Conservation (phyloP, 768 basidiomycete genomes). For the Cantharellus cinnabarinus region DNA sequence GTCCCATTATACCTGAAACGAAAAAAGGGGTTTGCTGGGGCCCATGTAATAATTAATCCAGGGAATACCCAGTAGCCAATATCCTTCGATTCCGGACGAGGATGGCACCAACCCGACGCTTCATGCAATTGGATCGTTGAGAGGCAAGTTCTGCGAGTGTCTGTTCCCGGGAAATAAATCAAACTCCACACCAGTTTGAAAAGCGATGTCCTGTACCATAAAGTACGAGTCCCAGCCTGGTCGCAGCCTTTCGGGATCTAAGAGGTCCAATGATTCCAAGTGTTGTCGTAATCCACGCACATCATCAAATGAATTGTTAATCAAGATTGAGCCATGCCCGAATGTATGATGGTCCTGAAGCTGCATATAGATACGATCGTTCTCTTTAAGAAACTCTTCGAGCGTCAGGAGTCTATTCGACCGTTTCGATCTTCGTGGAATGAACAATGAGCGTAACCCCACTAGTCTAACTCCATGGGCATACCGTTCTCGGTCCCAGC, state of each 20-base stretch:
- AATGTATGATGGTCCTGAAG: too few species aligned
- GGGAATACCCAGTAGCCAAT: conserved; percentile 47
- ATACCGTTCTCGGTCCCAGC: conserved; percentile 32
- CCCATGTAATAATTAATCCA: neutral
- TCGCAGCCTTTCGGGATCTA: conserved; percentile 53
- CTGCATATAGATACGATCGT: conserved; percentile 43
- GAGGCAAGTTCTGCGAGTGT: conserved; percentile 81
- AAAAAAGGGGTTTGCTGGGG: neutral
- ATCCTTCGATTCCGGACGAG: conserved; percentile 59
- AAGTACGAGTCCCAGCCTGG: conserved; percentile 95
- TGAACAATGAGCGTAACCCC: neutral
- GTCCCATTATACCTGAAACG: conserved; percentile 77
- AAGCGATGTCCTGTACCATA: conserved; percentile 38
- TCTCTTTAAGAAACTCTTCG: conserved; percentile 49
- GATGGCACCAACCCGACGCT: conserved; percentile 85
- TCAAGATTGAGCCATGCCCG: conserved; percentile 11
- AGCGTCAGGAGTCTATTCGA: conserved; percentile 17
- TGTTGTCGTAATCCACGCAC: conserved; percentile 35
- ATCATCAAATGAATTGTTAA: conserved; percentile 43
- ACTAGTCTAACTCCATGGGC: conserved; percentile 24
- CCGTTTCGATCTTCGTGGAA: neutral
- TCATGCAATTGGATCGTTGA: conserved; percentile 88
- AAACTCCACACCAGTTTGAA: neutral
- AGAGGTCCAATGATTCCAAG: conserved; percentile 46
- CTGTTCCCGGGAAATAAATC: conserved; percentile 19